These are phyloP conservation scores for Tetrapisispora taiwanensis DNA, from an alignment of 805 yeast species.

Conservation along the genomic window DNA sequence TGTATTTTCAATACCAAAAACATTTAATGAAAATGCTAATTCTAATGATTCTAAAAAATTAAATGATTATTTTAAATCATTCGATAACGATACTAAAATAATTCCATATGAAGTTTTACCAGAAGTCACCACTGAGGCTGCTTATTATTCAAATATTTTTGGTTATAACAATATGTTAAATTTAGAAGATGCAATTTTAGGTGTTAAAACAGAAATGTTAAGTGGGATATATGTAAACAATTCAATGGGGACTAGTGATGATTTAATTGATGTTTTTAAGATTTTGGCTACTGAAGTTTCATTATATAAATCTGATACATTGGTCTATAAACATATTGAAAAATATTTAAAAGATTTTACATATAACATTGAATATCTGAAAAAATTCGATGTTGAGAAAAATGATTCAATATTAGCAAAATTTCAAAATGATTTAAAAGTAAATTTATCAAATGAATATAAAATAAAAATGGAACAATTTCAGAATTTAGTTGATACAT, in stretches of 20 bases:
- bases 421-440: constrained; percentile 22
- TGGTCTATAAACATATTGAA: constrained; percentile 45
- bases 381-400: constrained; percentile 25
- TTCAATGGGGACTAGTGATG: constrained; percentile 46
- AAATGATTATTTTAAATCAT: not conserved
- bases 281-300: constrained; percentile 45
- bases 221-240: constrained; percentile 52
- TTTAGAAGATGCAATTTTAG: constrained; percentile 42
- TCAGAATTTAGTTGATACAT: constrained; percentile 8
- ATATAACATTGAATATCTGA: constrained; percentile 22
- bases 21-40: too few species aligned
- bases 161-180: constrained; percentile 43
- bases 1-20: not conserved
- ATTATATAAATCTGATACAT: constrained; percentile 48
- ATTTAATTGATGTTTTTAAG: constrained; percentile 46
- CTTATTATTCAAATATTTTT: constrained; percentile 52
- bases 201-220: constrained; percentile 37
- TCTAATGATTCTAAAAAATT: constrained; percentile 7
- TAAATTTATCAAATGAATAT: constrained; percentile 19
- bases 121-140: constrained; percentile 16
- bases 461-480: constrained; percentile 13
- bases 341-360: constrained; percentile 44
- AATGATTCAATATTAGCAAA: constrained; percentile 23
- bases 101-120: not conserved
- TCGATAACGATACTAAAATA: not conserved